Base-by-base conservation (phyloP, 495 filamentous ascomycete species). In the Penicillium paradoxum region DNA sequence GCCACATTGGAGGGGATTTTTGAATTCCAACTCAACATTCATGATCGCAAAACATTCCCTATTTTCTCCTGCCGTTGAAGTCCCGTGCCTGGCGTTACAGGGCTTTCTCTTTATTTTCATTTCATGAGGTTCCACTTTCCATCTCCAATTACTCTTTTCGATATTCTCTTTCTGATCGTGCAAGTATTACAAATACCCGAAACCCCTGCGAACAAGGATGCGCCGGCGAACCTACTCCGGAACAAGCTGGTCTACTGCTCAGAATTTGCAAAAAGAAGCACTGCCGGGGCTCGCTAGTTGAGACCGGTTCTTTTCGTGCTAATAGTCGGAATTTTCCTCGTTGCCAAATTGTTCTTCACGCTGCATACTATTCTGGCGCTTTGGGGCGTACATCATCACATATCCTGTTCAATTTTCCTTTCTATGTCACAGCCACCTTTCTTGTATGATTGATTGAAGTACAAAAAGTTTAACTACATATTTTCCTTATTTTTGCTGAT, bases 1-100 rank as follows among this genome's bases (percentile, higher is more conserved):
- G 88, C 79, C n/a, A 86, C 86, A 3, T 76, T 87, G 47, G 77
- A 86, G 44, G 88, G 88, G 17, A 86, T 91, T 15, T 85, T 87
- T 53, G 84, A 90, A 66, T 87, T 83, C 54, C 76, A 77, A 19
- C 73, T 90, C 49, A 86, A 91, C 60, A 62, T 83, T 18, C 63
- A 75, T n/a, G 78, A 80, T 44, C 77, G 87, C 51, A 87, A 82
- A 66, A 75, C 79, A 5, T 87, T 83, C 59, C 85, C 87, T 22
- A 75, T 76, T 29, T 71, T 86, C 36, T 70, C 71, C 19, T 76
- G 80, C 54, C 74, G 84, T 48, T 90, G 57, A 80, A 38, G 18
- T 42, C 33, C 37, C 14, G 18, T 39, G n/a, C 17, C 41, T 29
- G 36, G 33, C 24, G 27, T 45, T 47, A 21, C 29, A 42, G 29